These are phyloP conservation scores for Boletus sp. DNA, from an alignment of 1,284 basidiomycete species.

Conservation along the genomic window DNA sequence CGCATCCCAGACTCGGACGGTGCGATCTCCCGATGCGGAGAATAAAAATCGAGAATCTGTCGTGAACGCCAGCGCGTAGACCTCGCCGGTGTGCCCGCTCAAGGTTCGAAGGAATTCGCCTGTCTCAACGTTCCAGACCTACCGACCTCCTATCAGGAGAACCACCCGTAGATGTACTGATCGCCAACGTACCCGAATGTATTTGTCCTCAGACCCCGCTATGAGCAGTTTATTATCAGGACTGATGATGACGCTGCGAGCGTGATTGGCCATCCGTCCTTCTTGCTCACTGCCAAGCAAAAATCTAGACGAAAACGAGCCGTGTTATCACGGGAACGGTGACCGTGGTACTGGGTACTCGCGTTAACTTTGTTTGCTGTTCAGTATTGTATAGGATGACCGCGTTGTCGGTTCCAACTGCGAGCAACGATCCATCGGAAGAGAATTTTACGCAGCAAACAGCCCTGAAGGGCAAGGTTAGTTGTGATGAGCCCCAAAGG, in stretches of 20 bases:
- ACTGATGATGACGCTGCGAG: slow-evolving; percentile 33
- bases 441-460: slow-evolving; percentile 35
- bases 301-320: slow-evolving; percentile 21
- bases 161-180: neutral
- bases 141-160: neutral
- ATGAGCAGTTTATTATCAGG: slow-evolving; percentile 29
- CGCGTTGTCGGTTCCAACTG: slow-evolving; percentile 34
- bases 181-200: slow-evolving; percentile 27
- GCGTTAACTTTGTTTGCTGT: slow-evolving; percentile 30
- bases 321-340: neutral
- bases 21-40: slow-evolving; percentile 34
- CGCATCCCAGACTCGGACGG: slow-evolving; percentile 31
- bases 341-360: slow-evolving; percentile 6
- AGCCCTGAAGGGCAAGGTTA: slow-evolving; percentile 21
- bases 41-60: slow-evolving; percentile 29
- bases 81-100: slow-evolving; percentile 29
- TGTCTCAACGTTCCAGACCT: slow-evolving; percentile 29
- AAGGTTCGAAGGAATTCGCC: slow-evolving; percentile 28
- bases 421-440: slow-evolving; percentile 30
- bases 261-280: slow-evolving; percentile 27
- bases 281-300: slow-evolving; percentile 26
- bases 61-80: slow-evolving; percentile 34
- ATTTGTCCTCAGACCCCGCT: slow-evolving; percentile 33
- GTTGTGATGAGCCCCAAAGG: slow-evolving; percentile 10
- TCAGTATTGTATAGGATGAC: slow-evolving; percentile 31